These are phyloP conservation scores for Penicillium hesseltinei DNA, from an alignment of 2,329 filamentous ascomycete genomes.

Conservation along the genomic window DNA sequence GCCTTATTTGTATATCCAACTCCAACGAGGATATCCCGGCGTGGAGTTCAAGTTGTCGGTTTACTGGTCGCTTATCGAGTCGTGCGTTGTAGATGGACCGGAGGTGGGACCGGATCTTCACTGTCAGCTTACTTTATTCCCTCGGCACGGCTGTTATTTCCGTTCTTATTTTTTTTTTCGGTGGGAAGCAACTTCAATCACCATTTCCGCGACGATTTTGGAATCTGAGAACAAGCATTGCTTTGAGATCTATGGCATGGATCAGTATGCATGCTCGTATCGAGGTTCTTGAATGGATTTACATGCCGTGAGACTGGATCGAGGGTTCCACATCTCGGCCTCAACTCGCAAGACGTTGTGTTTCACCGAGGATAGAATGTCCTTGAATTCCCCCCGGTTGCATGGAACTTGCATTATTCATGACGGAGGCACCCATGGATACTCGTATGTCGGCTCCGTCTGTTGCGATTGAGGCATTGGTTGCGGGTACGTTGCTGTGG, in stretches of 20 bases:
- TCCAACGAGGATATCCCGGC: too few relatives aligned
- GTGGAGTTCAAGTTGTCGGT: background rate
- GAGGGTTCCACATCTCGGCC: background rate
- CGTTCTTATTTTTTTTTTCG: background rate
- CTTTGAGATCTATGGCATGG: background rate
- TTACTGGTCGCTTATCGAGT: background rate
- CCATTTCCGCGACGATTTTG: background rate
- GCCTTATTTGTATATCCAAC: background rate
- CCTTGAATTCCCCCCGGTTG: background rate
- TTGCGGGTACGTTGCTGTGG: slow-evolving; percentile 7
- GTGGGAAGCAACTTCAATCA: background rate
- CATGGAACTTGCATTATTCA: background rate
- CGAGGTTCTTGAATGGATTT: background rate
- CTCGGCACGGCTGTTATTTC: background rate
- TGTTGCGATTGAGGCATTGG: slow-evolving; percentile 7
- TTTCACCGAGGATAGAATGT: too few relatives aligned
- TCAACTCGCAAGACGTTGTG: background rate
- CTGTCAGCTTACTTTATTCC: background rate
- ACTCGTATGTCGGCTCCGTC: slow-evolving; percentile 14
- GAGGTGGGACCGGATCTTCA: background rate
- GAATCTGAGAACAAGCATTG: background rate
- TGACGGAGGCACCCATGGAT: slow-evolving; percentile 15
- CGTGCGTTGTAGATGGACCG: background rate
- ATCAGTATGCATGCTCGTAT: background rate
- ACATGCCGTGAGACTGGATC: background rate